Evolutionary conservation across 345 rosid genomes (phyloP), one percentile per base, ranked within the genome.

Genomic region (Euphorbia tirucalli): DNA sequence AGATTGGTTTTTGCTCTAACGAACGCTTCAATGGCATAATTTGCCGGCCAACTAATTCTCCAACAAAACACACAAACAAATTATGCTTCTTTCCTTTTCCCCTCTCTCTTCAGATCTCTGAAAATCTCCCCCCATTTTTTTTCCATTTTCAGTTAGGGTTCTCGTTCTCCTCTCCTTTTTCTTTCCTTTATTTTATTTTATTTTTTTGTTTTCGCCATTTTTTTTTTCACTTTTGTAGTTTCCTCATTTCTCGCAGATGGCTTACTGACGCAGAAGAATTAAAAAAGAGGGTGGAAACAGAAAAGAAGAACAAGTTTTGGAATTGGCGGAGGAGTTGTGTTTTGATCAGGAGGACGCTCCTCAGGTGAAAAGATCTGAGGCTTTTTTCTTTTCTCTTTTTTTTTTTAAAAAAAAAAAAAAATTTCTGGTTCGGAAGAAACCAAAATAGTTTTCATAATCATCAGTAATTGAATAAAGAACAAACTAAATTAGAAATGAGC

Each of bases 21-120:
- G 91, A 87, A 87, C 89, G 85, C 81, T 89, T 91, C 97, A 86
- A 85, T 88, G 73, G 92, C 91, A 84, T 64, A 57, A 83, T 83
- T 83, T 82, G 79, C 81, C 87, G 90, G 86, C 76, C 72, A 68
- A 27, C 2, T 21, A 52, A 24, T 2, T 19, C 32, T 22, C 66
- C 25, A 19, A 61, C 35, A 32, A 61, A 7, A 25, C 31, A 16
- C 14, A 41, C 22, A 52, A 9, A 52, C 54, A 65, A 74, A 78
- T 60, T 65, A 83, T 74, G 62, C 65, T 65, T 61, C 64, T 60
- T 74, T 74, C 71, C 60, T 69, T 67, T 41, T 13, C 2, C 19
- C 31, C 10, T 30, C 35, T 62, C 66, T 48, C 32, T 31, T 55
- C 52, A 66, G 11, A 56, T 59, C 71, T 64, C 31, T 35, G 31